Evolutionary conservation across 2,329 filamentous ascomycete genomes (phyloP).

Genomic region (Rhynchosporium graminicola): DNA sequence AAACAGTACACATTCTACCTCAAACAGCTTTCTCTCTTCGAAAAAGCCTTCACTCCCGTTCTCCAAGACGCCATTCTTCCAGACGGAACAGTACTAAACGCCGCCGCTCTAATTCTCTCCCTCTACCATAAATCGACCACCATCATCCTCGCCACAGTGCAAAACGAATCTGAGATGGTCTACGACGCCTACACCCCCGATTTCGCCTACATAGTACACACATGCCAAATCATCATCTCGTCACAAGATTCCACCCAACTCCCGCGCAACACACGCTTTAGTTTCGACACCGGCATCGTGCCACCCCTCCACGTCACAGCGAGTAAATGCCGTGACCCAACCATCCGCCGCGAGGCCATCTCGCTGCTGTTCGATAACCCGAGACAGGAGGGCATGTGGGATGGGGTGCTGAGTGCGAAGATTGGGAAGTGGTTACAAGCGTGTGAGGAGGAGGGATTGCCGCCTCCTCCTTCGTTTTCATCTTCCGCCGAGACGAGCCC

Average conservation of each 20-base stretch:
- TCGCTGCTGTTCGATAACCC: slow-evolving; percentile 58
- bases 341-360: slow-evolving; percentile 60
- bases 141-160: slow-evolving; percentile 29
- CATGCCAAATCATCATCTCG: slow-evolving; percentile 25
- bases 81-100: slow-evolving; percentile 30
- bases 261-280: slow-evolving; percentile 51
- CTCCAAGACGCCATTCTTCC: slow-evolving; percentile 29
- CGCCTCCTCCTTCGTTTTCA: slow-evolving; percentile 12
- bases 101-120: slow-evolving; percentile 32
- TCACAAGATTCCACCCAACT: slow-evolving; percentile 22
- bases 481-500: not conserved
- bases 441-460: slow-evolving; percentile 36
- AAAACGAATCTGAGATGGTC: slow-evolving; percentile 33
- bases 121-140: slow-evolving; percentile 31
- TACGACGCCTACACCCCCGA: slow-evolving; percentile 33
- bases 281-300: slow-evolving; percentile 64
- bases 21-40: slow-evolving; percentile 30
- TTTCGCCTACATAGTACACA: slow-evolving; percentile 34
- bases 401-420: slow-evolving; percentile 42
- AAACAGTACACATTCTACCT: slow-evolving; percentile 24
- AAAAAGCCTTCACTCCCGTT: slow-evolving; percentile 33
- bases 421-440: slow-evolving; percentile 34
- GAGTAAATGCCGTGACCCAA: slow-evolving; percentile 62
- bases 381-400: slow-evolving; percentile 69
- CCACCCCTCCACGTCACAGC: slow-evolving; percentile 66